These are phyloP conservation scores for Zygnema circumcarinatum DNA, from an alignment of 139 green algal genomes.

Conservation along the genomic window DNA sequence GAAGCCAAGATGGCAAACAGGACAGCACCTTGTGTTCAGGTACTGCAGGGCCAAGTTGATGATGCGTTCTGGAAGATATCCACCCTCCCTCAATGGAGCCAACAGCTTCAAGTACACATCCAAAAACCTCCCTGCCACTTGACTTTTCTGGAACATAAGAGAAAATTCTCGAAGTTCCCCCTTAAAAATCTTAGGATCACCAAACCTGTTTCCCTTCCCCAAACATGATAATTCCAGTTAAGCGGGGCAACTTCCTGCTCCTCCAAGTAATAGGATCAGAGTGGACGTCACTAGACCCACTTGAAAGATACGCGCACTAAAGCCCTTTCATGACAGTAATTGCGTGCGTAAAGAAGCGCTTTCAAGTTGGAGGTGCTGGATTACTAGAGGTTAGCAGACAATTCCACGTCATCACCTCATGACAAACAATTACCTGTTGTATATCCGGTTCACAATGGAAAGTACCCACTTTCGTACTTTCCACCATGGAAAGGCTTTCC, in stretches of 20 bases:
- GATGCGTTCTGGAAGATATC: constrained; percentile 74
- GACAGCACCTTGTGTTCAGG: constrained; percentile 62
- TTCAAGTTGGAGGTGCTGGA: no score
- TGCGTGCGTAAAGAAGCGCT: no score
- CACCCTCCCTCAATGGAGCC: constrained; percentile 59
- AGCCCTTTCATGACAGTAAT: no score
- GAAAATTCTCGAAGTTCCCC: constrained; percentile 72
- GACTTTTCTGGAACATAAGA: constrained; percentile 66
- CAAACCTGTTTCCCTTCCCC: constrained; percentile 55
- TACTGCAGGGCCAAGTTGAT: constrained; percentile 86
- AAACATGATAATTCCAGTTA: no score
- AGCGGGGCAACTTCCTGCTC: no score
- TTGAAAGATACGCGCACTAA: no score
- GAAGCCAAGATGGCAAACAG: no score
- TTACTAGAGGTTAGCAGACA: no score
- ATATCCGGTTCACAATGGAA: constrained; percentile 74
- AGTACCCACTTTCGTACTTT: constrained; percentile 96
- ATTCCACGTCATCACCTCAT: no score
- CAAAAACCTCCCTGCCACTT: constrained; percentile 78
- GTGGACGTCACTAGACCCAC: no score
- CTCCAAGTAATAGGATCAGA: no score
- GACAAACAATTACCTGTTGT: constrained; percentile 54
- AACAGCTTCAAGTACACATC: constrained; percentile 77
- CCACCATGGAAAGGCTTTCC: constrained; percentile 85
- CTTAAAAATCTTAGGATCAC: constrained; percentile 67